Conservation (phyloP, 805 yeast genomes). For the Wickerhamomyces sydowiorum region DNA sequence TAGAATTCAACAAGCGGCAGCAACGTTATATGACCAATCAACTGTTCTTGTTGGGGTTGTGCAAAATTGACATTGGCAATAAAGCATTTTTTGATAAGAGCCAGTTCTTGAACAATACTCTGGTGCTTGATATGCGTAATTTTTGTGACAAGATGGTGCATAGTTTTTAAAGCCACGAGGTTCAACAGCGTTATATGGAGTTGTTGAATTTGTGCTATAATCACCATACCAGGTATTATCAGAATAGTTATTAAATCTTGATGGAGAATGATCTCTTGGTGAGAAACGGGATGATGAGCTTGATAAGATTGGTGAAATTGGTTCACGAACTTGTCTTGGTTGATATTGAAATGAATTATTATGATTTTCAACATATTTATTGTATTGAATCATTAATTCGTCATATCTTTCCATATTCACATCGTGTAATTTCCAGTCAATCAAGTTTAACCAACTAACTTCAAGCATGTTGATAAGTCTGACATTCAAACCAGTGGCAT, state of each 20-base stretch:
- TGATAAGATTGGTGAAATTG: constrained; percentile 17
- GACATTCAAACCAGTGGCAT: constrained; percentile 81
- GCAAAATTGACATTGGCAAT: constrained; percentile 21
- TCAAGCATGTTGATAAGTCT: constrained; percentile 60
- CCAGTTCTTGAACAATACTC: constrained; percentile 21
- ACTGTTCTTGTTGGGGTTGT: constrained; percentile 12
- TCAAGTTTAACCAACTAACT: constrained; percentile 56
- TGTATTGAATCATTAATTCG: constrained; percentile 17
- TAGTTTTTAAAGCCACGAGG: constrained; percentile 1
- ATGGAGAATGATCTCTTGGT: constrained; percentile 10
- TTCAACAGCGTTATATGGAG: constrained; percentile 7
- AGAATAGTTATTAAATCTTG: constrained; percentile 5
- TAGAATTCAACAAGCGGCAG: constrained; percentile 10
- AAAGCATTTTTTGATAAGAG: constrained; percentile 12
- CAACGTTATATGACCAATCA: constrained; percentile 18
- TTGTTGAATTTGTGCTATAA: background rate
- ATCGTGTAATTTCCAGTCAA: constrained; percentile 54
- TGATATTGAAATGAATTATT: constrained; percentile 11
- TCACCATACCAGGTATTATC: constrained; percentile 5
- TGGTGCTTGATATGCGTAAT: constrained; percentile 15
- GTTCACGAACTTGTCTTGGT: constrained; percentile 10
- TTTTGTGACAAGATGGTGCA: constrained; percentile 10
- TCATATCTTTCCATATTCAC: constrained; percentile 21
- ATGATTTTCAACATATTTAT: constrained; percentile 18
- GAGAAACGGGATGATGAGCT: constrained; percentile 12